Conservation (phyloP, 495 filamentous ascomycete species). For the Hypoxylon subgilvum region DNA sequence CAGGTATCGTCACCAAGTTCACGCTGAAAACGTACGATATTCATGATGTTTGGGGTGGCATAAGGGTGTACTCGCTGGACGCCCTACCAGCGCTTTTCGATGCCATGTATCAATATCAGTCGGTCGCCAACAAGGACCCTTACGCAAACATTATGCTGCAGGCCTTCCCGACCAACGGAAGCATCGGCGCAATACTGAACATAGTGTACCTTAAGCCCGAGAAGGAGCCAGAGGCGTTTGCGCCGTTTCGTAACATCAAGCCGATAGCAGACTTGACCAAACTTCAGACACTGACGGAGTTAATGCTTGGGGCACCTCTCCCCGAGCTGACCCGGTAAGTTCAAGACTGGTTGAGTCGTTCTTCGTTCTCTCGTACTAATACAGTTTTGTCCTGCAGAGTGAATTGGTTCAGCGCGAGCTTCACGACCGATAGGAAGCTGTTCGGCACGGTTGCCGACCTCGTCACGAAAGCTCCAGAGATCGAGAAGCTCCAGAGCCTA, state of each 20-base stretch:
- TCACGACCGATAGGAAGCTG: conserved; percentile 28
- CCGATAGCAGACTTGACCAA: conserved; percentile 29
- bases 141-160: conserved; percentile 41
- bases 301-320: conserved; percentile 21
- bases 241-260: conserved; percentile 31
- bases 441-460: conserved; percentile 24
- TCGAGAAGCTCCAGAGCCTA: conserved; percentile 27
- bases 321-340: conserved; percentile 28
- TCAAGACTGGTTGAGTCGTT: not conserved
- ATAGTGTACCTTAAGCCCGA: conserved; percentile 38
- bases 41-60: conserved; percentile 50
- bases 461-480: conserved; percentile 31
- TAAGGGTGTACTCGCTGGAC: conserved; percentile 44
- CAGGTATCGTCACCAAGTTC: conserved; percentile 51
- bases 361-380: not conserved
- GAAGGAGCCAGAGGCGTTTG: conserved; percentile 30
- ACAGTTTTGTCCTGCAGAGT: conserved; percentile 7
- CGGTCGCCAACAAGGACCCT: conserved; percentile 30
- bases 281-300: conserved; percentile 34
- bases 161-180: conserved; percentile 37
- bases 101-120: conserved; percentile 33
- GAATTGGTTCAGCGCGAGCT: conserved; percentile 38
- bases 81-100: conserved; percentile 35
- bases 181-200: conserved; percentile 36
- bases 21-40: conserved; percentile 51